Evolutionary conservation across 768 basidiomycete species (phyloP).

Genomic region (Phlegmacium glaucopus): DNA sequence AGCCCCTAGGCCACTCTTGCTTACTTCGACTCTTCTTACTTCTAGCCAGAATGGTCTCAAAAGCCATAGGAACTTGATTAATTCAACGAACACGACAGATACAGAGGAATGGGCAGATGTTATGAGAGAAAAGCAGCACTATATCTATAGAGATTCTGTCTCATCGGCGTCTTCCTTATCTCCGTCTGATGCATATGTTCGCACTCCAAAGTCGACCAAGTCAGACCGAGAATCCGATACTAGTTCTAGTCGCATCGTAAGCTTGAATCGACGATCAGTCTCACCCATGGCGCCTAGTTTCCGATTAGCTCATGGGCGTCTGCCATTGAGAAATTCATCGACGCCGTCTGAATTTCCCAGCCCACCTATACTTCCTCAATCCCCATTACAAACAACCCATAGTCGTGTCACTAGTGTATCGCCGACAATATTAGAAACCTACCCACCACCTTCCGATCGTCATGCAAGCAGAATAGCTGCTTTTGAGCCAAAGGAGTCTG

Average conservation of each 20-base stretch:
- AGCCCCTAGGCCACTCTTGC: conserved; percentile 64
- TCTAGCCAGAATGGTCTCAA: conserved; percentile 22
- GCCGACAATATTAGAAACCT: background rate
- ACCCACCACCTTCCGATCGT: background rate
- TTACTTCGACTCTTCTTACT: conserved; percentile 49
- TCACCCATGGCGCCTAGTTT: conserved; percentile 69
- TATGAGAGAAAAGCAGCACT: conserved; percentile 34
- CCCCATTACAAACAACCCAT: conserved; percentile 15
- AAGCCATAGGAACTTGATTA: conserved; percentile 27
- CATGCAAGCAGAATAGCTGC: background rate
- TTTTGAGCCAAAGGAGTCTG: conserved; percentile 4
- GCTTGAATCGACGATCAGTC: conserved; percentile 61
- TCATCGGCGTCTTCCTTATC: conserved; percentile 67
- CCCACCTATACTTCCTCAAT: conserved; percentile 23
- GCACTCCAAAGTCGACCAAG: conserved; percentile 31
- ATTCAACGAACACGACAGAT: conserved; percentile 29
- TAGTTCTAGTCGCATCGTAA: conserved; percentile 51
- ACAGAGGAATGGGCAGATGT: conserved; percentile 49
- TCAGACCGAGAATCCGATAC: conserved; percentile 61
- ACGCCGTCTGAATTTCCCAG: conserved; percentile 39
- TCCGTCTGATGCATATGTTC: conserved; percentile 44
- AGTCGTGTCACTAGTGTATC: conserved; percentile 3
- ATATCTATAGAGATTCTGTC: conserved; percentile 48
- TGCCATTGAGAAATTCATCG: conserved; percentile 38
- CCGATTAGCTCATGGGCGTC: conserved; percentile 34